Percentiles rank a stretch among this genome's conserved stretches.
These are phyloP conservation scores for Nemania sp. DNA, from an alignment of 2,329 filamentous ascomycete genomes.

Conservation along the genomic window DNA sequence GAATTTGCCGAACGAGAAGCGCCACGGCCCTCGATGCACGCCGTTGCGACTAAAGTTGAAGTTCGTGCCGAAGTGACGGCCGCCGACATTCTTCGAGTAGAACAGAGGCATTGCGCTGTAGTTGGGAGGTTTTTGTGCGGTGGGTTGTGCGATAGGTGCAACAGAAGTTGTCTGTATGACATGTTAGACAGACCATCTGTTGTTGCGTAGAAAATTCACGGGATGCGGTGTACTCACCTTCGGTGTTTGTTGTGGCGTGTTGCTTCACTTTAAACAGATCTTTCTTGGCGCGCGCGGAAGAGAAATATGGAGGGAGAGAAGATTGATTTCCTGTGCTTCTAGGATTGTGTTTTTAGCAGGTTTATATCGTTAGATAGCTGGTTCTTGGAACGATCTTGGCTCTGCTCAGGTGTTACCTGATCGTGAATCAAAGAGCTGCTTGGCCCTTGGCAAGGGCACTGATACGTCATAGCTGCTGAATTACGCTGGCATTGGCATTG, in stretches of 20 bases:
- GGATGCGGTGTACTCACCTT: background rate
- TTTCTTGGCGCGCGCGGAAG: background rate
- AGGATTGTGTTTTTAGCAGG: background rate
- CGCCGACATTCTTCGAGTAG: slow-evolving; percentile 51
- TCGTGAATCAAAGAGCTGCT: slow-evolving; percentile 2
- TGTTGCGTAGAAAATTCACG: background rate
- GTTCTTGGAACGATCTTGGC: slow-evolving; percentile 2
- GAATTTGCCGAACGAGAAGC: slow-evolving; percentile 53
- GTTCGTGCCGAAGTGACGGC: slow-evolving; percentile 54
- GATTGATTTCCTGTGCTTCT: too few species aligned
- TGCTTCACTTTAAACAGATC: too few species aligned
- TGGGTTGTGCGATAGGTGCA: background rate
- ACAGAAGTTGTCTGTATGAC: too few species aligned
- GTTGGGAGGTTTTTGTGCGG: background rate
- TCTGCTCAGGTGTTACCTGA: too few species aligned
- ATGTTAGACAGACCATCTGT: background rate
- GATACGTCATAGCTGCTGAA: slow-evolving; percentile 15
- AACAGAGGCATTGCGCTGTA: slow-evolving; percentile 49
- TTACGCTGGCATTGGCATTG: too few species aligned
- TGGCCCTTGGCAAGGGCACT: background rate
- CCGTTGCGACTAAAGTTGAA: slow-evolving; percentile 51
- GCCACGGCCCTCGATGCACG: slow-evolving; percentile 53
- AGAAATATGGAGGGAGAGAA: background rate
- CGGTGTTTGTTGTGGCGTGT: too few species aligned
- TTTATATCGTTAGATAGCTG: slow-evolving; percentile 2